phyloP scores from a whole-genome alignment of 495 filamentous ascomycete species.

The Platismatia glauca region DNA sequence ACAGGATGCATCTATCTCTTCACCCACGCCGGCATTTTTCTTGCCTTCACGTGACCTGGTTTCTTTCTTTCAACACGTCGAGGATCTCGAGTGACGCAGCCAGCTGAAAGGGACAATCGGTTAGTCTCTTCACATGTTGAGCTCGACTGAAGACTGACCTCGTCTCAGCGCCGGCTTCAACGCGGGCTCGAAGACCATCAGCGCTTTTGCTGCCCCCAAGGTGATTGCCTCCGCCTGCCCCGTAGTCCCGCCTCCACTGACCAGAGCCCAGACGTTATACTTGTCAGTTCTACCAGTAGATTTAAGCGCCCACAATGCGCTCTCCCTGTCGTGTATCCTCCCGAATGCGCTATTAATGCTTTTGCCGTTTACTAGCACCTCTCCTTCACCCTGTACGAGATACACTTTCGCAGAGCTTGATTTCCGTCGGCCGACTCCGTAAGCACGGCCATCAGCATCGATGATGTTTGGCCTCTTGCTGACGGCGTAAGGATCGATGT shows the following conservation, averaged over 20 bases:
- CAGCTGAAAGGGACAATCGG: constrained; percentile 49
- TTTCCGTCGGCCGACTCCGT: constrained; percentile 78
- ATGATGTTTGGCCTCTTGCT: constrained; percentile 46
- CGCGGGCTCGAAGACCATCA: constrained; percentile 47
- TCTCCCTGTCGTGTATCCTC: constrained; percentile 88
- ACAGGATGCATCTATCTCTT: constrained; percentile 46
- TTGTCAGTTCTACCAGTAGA: constrained; percentile 78
- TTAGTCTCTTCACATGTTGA: constrained; percentile 15
- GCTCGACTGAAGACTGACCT: constrained; percentile 53
- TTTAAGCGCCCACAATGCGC: constrained; percentile 81
- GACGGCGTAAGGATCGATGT: constrained; percentile 60
- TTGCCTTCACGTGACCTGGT: constrained; percentile 85
- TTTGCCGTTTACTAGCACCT: constrained; percentile 84
- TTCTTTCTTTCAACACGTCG: constrained; percentile 97
- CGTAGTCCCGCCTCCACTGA: constrained; percentile 78
- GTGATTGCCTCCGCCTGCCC: constrained; percentile 95
- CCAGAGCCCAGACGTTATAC: constrained; percentile 90
- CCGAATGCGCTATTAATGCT: constrained; percentile 68
- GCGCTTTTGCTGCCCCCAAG: constrained; percentile 78
- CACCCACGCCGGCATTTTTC: constrained; percentile 98
- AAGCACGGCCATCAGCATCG: constrained; percentile 65
- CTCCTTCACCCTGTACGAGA: constrained; percentile 84
- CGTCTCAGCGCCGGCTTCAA: constrained; percentile 79
- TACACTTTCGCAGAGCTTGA: constrained; percentile 70
- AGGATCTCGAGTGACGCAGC: constrained; percentile 82